A percentile compares a stretch with the other conserved stretches of the same genome.
Conservation (phyloP, 129 eudicot species). For the Logfia minima region DNA sequence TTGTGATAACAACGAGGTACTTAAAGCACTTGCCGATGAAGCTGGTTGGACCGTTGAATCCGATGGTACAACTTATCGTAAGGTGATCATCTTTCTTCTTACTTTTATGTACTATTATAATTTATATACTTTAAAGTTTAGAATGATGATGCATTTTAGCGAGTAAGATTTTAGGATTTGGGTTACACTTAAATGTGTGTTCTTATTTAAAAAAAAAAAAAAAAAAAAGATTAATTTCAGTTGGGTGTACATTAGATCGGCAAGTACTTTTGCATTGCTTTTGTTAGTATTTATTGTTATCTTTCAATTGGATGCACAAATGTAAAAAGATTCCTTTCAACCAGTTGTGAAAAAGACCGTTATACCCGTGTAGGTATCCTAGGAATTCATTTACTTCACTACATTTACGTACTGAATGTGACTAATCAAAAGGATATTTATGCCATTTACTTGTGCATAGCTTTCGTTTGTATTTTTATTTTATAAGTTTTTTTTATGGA, state of each 20-base stretch:
- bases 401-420: neutral
- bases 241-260: constrained; percentile 32
- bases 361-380: constrained; percentile 30
- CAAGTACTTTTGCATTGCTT: constrained; percentile 13
- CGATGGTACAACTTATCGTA: constrained; percentile 88
- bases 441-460: constrained; percentile 3
- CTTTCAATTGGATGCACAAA: constrained; percentile 26
- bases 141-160: constrained; percentile 20
- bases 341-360: constrained; percentile 21
- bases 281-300: constrained; percentile 24
- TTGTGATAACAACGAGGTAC: constrained; percentile 84
- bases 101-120: neutral
- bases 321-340: constrained; percentile 18
- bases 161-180: constrained; percentile 10
- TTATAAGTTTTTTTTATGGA: neutral
- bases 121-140: neutral
- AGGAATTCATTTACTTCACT: neutral
- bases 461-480: too few species aligned
- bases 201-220: neutral
- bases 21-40: constrained; percentile 74
- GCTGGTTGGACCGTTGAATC: constrained; percentile 89
- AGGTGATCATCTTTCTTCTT: constrained; percentile 33
- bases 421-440: neutral
- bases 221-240: neutral
- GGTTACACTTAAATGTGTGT: neutral